Evolutionary conservation across 2,329 filamentous ascomycete species (phyloP), one percentile per base, ranked within the genome.

Genomic region (Trichothecium roseum): DNA sequence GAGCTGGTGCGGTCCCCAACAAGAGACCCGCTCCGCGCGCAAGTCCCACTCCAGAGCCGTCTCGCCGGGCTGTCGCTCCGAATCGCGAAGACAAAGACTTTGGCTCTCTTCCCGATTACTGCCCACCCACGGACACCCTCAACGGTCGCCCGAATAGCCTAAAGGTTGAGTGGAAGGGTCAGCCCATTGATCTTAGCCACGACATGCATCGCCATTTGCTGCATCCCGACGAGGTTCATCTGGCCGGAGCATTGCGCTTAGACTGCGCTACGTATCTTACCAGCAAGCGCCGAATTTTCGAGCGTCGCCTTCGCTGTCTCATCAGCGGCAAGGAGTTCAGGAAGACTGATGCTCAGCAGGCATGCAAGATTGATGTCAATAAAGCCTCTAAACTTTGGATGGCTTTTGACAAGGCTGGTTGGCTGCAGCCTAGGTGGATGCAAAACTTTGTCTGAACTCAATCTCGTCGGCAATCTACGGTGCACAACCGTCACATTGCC

Each of bases 291-390:
- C 81, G 87, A 40, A 89, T 96, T 52, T 96, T 96, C 56, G 68
- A 81, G 37, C 77, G 78, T 34, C 77, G 84, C 28, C 72, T 89
- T 24, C 74, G 81, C 34, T 74, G 72, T 40, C 73, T 78, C 3
- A 62, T 65, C 37, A 77, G 75, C 26, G 72, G 73, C 53, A 91
- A 93, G 59, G 83, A 88, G 50, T 95, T 94, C 57, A 80, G 85
- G 55, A 94, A 94, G 72, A 96, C 89, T 2, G 85, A 94, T 54
- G 86, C 87, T 5, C 89, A 96, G 57, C 84, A 94, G 56, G 86
- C 85, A n/a, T 94, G 86, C 71, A 93, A 93, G 66, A 94, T 95
- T 44, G 89, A 96, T 50, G 89, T 96, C 55, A 95, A 95, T 68
- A 96, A 95, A 66, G 86, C 88, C 3, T 93, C 85, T 45, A 89